Evolutionary conservation across 805 yeast genomes (phyloP), one percentile per base, ranked within the genome.

Genomic region (Priceomyces medius): DNA sequence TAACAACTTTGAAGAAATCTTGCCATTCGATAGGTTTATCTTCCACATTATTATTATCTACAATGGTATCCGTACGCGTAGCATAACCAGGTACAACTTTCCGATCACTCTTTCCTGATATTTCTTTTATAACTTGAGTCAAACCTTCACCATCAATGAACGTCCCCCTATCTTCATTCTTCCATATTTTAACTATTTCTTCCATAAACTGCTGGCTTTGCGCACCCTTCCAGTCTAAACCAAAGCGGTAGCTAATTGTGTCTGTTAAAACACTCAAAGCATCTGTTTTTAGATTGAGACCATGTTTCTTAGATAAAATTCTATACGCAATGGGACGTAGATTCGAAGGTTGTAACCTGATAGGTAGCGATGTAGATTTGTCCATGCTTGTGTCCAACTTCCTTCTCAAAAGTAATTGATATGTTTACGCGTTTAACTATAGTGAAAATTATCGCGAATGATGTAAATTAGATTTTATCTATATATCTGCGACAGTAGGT

Each of bases 261-360:
- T 80, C 81, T 1, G 97, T 86, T 23, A 93, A 65, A 1, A 76
- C 75, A 33, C 73, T 76, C 12, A 93, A 68, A 0, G 97, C 98
- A 48, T 85, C 83, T 0, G 97, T 82, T 54, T 91, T 88, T 48
- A 93, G 77, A 59, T 89, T 89, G 20, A 93, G 74, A 0, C 97
- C 97, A 58, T 88, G 91, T 57, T 91, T 93, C 63, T 89, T 91
- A 3, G 98, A 87, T 7, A 93, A 63, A 1, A 91, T 78, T 31
- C 99, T 71, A 60, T 90, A 93, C 0, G 97, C 97, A 37, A 91
- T 66, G 1, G 99, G 99, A 34, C 99, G 76, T 33, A 93, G 68
- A 54, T 86, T 86, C 0, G 91, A 79, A 0, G 97, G 88, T 40
- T 81, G 85, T 2, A 91, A 77, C 43, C 76, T 74, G 2, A 88